Conservation (phyloP, 345 rosid species). For the Salix koriyanagi region DNA sequence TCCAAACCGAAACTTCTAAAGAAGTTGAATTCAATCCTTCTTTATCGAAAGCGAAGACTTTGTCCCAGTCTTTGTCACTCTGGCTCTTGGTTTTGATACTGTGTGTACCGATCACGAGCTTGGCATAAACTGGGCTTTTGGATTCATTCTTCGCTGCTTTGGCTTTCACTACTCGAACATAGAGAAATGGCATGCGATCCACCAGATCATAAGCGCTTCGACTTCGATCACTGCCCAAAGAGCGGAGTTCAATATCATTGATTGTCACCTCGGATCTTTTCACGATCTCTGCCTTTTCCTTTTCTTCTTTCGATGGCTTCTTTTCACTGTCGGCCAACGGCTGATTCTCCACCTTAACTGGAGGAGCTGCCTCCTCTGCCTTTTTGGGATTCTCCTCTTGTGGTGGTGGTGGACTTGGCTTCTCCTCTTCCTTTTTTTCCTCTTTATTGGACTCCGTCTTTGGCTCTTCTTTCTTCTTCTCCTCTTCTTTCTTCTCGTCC, state of each 20-base stretch:
- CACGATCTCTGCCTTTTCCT: conserved; percentile 23
- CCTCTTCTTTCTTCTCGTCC: conserved; percentile 33
- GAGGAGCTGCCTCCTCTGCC: neutral
- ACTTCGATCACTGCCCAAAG: conserved; percentile 45
- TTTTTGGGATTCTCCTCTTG: conserved; percentile 17
- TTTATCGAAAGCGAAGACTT: conserved; percentile 81
- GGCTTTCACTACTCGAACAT: conserved; percentile 65
- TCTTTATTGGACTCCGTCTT: conserved; percentile 10
- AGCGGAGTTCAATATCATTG: conserved; percentile 50
- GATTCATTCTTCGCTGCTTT: conserved; percentile 45
- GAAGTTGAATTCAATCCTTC: conserved; percentile 70
- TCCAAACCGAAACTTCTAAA: conserved; percentile 77
- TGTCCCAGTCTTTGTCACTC: conserved; percentile 76
- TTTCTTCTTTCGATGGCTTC: conserved; percentile 21
- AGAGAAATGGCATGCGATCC: conserved; percentile 78
- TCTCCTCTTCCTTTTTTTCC: conserved; percentile 29
- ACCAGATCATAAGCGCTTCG: conserved; percentile 71
- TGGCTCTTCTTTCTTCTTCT: conserved; percentile 29
- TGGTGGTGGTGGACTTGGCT: conserved; percentile 28
- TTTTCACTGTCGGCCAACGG: conserved; percentile 44
- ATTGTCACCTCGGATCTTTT: conserved; percentile 35
- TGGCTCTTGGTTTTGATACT: conserved; percentile 65
- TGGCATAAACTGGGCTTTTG: conserved; percentile 44
- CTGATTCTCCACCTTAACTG: conserved; percentile 36
- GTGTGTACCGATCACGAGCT: conserved; percentile 78